Percentiles rank a stretch among this genome's conserved stretches.
Conservation (phyloP, 2,329 filamentous ascomycete species). For the Chrysoporthe cubensis region DNA sequence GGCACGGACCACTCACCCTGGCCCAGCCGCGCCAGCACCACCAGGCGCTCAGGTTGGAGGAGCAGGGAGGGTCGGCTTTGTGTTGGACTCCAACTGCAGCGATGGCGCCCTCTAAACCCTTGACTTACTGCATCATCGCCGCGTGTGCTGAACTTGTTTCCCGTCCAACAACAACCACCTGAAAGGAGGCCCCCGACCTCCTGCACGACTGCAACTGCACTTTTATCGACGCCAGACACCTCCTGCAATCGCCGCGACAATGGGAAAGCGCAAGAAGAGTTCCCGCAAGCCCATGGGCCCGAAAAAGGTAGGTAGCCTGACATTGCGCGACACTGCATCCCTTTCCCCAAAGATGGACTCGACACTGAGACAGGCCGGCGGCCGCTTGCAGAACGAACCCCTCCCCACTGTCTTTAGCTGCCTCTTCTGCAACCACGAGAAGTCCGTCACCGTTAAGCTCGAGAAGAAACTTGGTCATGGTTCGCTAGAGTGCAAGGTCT, state of each 20-base stretch:
- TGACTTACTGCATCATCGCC: not conserved
- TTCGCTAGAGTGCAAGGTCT: slow-evolving; percentile 86
- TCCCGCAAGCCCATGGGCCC: slow-evolving; percentile 79
- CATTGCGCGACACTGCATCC: slow-evolving; percentile 5
- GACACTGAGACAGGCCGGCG: slow-evolving; percentile 6
- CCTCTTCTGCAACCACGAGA: slow-evolving; percentile 98
- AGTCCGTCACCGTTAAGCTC: slow-evolving; percentile 85
- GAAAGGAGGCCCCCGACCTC: not conserved
- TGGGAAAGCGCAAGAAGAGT: slow-evolving; percentile 96
- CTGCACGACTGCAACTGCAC: not conserved
- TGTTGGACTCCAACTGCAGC: too few species aligned
- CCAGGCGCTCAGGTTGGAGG: not conserved
- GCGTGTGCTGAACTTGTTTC: not conserved
- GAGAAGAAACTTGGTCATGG: slow-evolving; percentile 92
- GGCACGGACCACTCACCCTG: slow-evolving; percentile 9
- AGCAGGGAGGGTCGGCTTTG: not conserved
- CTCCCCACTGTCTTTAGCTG: slow-evolving; percentile 89
- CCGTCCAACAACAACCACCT: not conserved
- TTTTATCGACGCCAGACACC: not conserved
- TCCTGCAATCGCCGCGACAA: slow-evolving; percentile 33
- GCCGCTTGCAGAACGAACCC: slow-evolving; percentile 60
- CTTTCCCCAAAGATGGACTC: slow-evolving; percentile 2
- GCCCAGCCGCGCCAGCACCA: not conserved
- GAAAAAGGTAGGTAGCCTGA: slow-evolving; percentile 66
- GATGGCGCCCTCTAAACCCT: not conserved